Evolutionary conservation across 139 green algal genomes (phyloP).

Genomic region (Eudorina sp.): DNA sequence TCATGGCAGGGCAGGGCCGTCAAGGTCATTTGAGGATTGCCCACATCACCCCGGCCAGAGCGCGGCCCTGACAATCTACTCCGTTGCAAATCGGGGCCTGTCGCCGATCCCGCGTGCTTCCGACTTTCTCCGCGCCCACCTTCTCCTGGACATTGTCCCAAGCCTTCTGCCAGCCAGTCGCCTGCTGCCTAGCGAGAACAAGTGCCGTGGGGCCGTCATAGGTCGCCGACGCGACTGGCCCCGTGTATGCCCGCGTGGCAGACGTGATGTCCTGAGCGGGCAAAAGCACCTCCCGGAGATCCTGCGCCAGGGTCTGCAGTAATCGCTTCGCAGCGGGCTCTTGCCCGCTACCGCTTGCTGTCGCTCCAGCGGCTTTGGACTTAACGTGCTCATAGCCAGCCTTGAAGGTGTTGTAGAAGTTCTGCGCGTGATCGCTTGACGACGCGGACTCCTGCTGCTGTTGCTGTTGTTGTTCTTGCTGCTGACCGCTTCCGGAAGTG

Average conservation of each 20-base stretch:
- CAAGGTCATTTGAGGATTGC: no score
- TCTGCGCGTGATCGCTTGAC: constrained; percentile 43
- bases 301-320: constrained; percentile 28
- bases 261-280: constrained; percentile 50
- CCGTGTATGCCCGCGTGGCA: constrained; percentile 50
- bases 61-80: no score
- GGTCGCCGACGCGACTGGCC: neutral
- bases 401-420: constrained; percentile 57
- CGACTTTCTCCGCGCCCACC: constrained; percentile 51
- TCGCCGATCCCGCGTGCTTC: no score
- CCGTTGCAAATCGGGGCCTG: no score
- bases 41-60: no score
- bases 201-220: constrained; percentile 53
- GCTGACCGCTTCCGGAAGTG: constrained; percentile 22
- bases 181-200: constrained; percentile 57
- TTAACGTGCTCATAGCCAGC: constrained; percentile 47
- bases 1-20: no score
- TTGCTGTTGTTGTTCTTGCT: constrained; percentile 49
- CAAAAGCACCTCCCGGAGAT: constrained; percentile 44
- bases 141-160: constrained; percentile 57
- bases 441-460: constrained; percentile 31
- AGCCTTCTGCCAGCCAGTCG: constrained; percentile 55
- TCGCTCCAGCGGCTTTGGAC: constrained; percentile 22
- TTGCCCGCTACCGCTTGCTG: constrained; percentile 1
- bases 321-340: constrained; percentile 29